Evolutionary conservation across 108 stramenopile species (phyloP).

Genomic region (Nitzschia sp.): DNA sequence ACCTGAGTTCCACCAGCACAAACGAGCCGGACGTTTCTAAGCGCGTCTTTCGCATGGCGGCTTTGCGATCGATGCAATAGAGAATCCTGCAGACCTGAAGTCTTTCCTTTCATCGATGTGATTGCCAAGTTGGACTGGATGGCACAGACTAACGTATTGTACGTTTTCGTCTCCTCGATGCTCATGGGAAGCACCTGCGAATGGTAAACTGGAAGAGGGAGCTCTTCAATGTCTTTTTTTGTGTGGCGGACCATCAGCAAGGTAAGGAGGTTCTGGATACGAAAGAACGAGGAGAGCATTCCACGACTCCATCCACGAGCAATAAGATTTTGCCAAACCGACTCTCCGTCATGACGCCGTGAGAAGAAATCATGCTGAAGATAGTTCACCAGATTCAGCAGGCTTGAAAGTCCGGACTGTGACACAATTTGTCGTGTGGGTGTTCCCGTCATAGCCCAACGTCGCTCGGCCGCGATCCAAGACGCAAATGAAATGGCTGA

Average conservation of each 20-base stretch:
- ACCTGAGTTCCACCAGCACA: constrained; percentile 77
- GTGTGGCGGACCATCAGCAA: constrained; percentile 85
- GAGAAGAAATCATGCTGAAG: constrained; percentile 76
- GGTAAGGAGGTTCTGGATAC: constrained; percentile 56
- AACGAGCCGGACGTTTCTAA: constrained; percentile 71
- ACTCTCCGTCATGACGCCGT: constrained; percentile 49
- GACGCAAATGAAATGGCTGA: constrained; percentile 77
- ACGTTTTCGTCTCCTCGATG: constrained; percentile 55
- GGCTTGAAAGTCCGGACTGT: constrained; percentile 49
- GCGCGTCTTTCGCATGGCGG: constrained; percentile 59
- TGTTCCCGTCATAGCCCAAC: constrained; percentile 89
- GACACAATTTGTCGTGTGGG: constrained; percentile 69
- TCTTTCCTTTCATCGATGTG: constrained; percentile 81
- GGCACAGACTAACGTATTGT: constrained; percentile 77
- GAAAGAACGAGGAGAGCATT: constrained; percentile 58
- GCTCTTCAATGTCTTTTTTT: constrained; percentile 66
- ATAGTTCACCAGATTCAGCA: constrained; percentile 64
- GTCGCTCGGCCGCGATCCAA: constrained; percentile 71
- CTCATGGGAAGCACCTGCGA: constrained; percentile 56
- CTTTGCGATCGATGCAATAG: constrained; percentile 69
- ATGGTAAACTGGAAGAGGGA: constrained; percentile 56
- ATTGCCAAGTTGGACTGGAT: constrained; percentile 66
- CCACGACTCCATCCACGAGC: constrained; percentile 57
- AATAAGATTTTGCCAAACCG: constrained; percentile 59
- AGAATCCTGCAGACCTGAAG: constrained; percentile 80